These are phyloP conservation scores for Beta macrorhiza DNA, from an alignment of 179 eudicot genomes.

Conservation along the genomic window DNA sequence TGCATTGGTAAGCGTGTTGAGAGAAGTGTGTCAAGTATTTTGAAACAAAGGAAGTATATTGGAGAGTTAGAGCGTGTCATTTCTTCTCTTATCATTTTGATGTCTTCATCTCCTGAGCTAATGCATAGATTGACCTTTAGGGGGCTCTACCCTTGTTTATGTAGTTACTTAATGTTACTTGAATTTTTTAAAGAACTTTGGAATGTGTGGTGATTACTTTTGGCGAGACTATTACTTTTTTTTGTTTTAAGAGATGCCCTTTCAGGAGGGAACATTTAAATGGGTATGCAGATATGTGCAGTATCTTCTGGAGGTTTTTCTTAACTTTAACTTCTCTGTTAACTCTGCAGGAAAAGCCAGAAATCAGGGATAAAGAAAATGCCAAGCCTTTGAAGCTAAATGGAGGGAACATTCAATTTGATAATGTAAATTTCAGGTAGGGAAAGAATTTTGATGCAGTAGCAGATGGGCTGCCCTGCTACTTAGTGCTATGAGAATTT, in stretches of 20 bases:
- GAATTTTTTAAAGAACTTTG: too few species aligned
- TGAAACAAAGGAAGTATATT: too few species aligned
- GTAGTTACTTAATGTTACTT: too few species aligned
- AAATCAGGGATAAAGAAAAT: constrained; percentile 62
- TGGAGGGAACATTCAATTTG: constrained; percentile 81
- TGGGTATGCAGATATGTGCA: neutral
- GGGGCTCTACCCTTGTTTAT: neutral
- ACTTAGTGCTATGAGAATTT: neutral
- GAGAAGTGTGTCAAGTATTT: too few species aligned
- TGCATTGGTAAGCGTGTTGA: too few species aligned
- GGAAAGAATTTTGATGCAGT: constrained; percentile 2
- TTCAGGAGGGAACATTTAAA: neutral
- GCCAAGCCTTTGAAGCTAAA: constrained; percentile 70
- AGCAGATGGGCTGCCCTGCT: neutral
- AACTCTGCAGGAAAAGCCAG: constrained; percentile 64
- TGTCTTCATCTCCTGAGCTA: neutral
- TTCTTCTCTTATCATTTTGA: too few species aligned
- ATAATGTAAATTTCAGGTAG: constrained; percentile 89
- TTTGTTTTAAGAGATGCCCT: neutral
- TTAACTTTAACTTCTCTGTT: constrained; percentile 1
- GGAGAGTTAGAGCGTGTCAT: neutral
- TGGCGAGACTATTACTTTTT: neutral
- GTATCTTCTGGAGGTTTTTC: neutral
- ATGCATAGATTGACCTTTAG: neutral
- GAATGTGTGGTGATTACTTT: neutral